Evolutionary conservation across 805 yeast species (phyloP).

Genomic region (Hyphopichia homilentoma): DNA sequence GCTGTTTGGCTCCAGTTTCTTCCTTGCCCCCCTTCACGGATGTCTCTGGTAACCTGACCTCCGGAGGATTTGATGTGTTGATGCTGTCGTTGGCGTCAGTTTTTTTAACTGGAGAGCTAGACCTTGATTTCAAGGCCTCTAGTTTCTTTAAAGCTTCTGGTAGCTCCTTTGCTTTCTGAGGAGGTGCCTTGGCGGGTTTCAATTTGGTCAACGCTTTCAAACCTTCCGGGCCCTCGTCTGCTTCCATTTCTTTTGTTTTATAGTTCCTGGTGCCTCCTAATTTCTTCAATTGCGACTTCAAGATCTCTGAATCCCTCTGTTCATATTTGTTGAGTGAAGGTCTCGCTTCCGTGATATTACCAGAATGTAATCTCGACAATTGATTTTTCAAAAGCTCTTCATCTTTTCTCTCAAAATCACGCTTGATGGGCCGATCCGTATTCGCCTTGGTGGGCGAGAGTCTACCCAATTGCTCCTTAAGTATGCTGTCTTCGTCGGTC

Average conservation of each 20-base stretch:
- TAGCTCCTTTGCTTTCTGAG: conserved; percentile 9
- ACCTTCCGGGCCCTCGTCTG: conserved; percentile 11
- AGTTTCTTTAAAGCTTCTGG: conserved; percentile 24
- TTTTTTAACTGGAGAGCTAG: no score
- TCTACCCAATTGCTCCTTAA: conserved; percentile 1
- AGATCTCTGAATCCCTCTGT: conserved; percentile 17
- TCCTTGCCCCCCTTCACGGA: conserved; percentile 3
- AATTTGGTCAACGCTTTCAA: conserved; percentile 11
- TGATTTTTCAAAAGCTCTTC: conserved; percentile 3
- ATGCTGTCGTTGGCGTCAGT: not conserved
- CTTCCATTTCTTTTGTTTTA: conserved; percentile 6
- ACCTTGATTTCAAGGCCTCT: conserved; percentile 9
- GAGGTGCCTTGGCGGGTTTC: conserved; percentile 12
- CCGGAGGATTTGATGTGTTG: no score
- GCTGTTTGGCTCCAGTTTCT: conserved; percentile 5
- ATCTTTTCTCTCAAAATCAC: conserved; percentile 6
- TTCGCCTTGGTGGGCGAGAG: conserved; percentile 2
- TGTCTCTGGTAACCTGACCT: no score
- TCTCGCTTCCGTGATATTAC: not conserved
- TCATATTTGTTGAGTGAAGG: conserved; percentile 14
- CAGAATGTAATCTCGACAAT: conserved; percentile 4
- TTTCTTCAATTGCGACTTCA: conserved; percentile 21
- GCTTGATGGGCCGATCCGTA: not conserved
- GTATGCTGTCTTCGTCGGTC: not conserved
- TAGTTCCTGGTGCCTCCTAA: conserved; percentile 12